Evolutionary conservation across 176 grass and related monocot species (phyloP).

Genomic region (Carex littledalei): DNA sequence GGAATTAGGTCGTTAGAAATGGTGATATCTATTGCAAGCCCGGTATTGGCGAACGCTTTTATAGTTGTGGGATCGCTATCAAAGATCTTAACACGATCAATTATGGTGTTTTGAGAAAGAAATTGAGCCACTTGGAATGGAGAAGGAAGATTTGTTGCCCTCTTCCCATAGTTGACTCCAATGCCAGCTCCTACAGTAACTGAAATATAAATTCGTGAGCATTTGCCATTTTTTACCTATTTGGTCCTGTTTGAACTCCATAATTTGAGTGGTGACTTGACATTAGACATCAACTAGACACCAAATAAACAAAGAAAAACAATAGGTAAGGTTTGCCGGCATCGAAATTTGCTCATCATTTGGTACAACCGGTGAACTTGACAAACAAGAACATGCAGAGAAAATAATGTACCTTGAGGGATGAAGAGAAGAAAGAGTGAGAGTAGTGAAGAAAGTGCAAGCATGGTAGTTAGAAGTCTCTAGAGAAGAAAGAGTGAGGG

Average conservation of each 20-base stretch:
- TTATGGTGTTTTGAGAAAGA: constrained; percentile 47
- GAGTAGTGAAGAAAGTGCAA: not conserved
- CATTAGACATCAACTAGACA: not conserved
- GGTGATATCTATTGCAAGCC: constrained; percentile 55
- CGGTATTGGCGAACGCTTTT: constrained; percentile 51
- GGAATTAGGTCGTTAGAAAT: constrained; percentile 45
- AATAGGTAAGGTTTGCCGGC: not conserved
- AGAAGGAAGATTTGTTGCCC: constrained; percentile 41
- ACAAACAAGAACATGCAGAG: not conserved
- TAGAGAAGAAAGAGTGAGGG: not conserved
- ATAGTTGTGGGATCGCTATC: constrained; percentile 44
- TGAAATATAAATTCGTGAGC: not conserved
- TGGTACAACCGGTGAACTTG: not conserved
- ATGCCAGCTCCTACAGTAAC: constrained; percentile 31
- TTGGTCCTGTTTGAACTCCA: not conserved
- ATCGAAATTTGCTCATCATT: not conserved
- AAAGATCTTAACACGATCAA: constrained; percentile 61
- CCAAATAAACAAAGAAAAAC: not conserved
- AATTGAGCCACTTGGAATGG: constrained; percentile 52
- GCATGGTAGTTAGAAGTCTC: not conserved
- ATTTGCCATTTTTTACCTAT: not conserved
- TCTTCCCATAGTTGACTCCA: constrained; percentile 64
- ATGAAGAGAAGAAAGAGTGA: not conserved
- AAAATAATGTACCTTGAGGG: constrained; percentile 13
- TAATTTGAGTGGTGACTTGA: not conserved